Percentiles rank a stretch among this genome's conserved stretches.
phyloP scores from a whole-genome alignment of 2,329 filamentous ascomycete genomes.

The Trichoderma sp. region DNA sequence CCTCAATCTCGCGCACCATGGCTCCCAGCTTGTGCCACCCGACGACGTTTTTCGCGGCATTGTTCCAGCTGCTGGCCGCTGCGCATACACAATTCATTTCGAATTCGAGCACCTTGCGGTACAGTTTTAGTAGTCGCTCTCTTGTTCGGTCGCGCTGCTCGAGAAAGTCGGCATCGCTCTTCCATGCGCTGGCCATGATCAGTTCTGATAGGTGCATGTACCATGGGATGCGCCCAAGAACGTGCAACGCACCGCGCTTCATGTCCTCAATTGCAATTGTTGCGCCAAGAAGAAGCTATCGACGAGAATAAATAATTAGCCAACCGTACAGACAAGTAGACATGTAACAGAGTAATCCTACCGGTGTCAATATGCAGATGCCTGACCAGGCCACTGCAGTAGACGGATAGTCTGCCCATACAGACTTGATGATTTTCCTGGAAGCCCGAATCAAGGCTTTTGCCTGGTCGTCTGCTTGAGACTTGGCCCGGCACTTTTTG shows the following conservation, averaged over 20 bases:
- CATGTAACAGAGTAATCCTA: conserved; percentile 24
- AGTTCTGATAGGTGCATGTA: conserved; percentile 38
- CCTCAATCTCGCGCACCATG: conserved; percentile 31
- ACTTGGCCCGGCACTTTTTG: conserved; percentile 32
- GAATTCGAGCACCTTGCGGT: conserved; percentile 39
- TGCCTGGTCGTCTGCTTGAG: conserved; percentile 33
- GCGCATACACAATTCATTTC: conserved; percentile 45
- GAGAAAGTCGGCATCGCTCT: conserved; percentile 29
- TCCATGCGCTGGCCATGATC: conserved; percentile 30
- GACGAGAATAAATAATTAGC: not conserved
- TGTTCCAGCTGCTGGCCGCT: conserved; percentile 40
- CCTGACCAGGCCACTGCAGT: conserved; percentile 40
- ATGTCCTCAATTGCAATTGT: conserved; percentile 37
- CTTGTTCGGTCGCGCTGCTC: conserved; percentile 26
- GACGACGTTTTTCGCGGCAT: conserved; percentile 40
- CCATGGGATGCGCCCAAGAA: conserved; percentile 37
- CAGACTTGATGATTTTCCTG: conserved; percentile 31
- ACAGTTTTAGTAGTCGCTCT: conserved; percentile 32
- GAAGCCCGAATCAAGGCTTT: conserved; percentile 33
- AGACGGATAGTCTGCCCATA: conserved; percentile 32
- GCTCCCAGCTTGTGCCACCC: conserved; percentile 36
- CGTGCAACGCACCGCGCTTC: conserved; percentile 34
- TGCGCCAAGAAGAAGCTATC: conserved; percentile 39
- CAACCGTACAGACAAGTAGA: not conserved
- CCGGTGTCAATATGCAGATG: conserved; percentile 41